Base-by-base conservation (phyloP, 805 yeast species). In the Monosporozyma aerobia region DNA sequence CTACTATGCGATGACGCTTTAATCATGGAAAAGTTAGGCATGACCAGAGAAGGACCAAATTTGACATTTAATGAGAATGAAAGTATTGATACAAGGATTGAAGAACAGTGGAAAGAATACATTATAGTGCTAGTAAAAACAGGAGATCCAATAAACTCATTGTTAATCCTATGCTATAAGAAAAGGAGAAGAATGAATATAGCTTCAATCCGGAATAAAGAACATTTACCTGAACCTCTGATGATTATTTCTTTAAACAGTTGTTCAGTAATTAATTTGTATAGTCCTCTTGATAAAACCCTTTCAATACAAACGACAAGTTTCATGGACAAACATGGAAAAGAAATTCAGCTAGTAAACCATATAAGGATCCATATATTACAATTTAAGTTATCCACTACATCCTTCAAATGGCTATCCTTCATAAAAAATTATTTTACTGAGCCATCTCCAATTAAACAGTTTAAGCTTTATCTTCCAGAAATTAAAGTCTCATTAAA, bases 61-160 rank as follows among this genome's bases (percentile, higher is more conserved):
- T 11, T 4, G 5, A 57, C 66, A 11, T 75, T 77, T 54, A 72
- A 76, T 13, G 88, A 82, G 54, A 63, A 68, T 9, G 82, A 79
- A 53, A 70, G 75, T 1, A 72, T 74, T 27, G 80, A 79, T 43
- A 73, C 87, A 0, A 69, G 84, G 50, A 75, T 86, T 1, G 55
- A 74, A 9, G 90, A 87, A 53, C 69, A 89, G 48, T 89, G 97
- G 94, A 80, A 77, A 55, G 97, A 90, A 63, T 87, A 82, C 62
- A 70, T 81, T 29, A 84, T 86, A 2, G 88, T 86, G 1, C 82
- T 85, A 1, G 71, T 92, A 54, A 76, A 79, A n/a, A 80, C 87
- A 0, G 82, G 79, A 14, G 69, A 74, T 53, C 48, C 61, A 0
- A 72, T 69, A 2, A 67, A 70, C 9, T 90, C 95, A 0, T 62